Base-by-base conservation (phyloP, 2,329 filamentous ascomycete species). In the Xylariaceae sp. region DNA sequence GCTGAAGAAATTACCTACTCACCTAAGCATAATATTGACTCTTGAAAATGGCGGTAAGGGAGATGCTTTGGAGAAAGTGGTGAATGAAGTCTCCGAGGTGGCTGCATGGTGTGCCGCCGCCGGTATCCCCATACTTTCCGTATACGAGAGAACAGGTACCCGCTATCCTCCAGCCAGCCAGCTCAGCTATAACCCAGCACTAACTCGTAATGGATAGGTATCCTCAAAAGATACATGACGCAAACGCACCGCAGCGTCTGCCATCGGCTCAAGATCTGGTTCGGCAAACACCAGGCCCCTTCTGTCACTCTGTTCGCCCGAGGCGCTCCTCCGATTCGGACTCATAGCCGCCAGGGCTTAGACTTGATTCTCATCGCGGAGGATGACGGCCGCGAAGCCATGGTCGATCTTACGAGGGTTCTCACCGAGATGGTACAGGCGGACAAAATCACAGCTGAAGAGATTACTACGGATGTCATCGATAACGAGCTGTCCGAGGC, bases 341-440 rank as follows among this genome's bases (percentile, higher is more conserved):
- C 58, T 58, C 55, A 61, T 34, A 61, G 58, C 29, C 62, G 62
- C 15, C 60, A 61, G 70, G 74, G 60, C 71, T 68, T 86, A 52
- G 72, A 76, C 22, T 70, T 97, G 16, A 81, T 96, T 53, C 81
- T 99, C 37, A 82, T 99, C 47, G 95, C 90, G 13, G 83, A 85
- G 36, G 87, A 92, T 52, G 94, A 99, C 64, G 92, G 94, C 46
- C 84, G 92, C 51, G 90, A 95, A 66, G 96, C 92, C 3, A 83
- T 99, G 58, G 92, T 99, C 39, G 94, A 99, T 70, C 80, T 99
- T 43, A 99, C 94, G 40, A 90, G 92, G 67, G 97, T 95, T 1
- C 78, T 99, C 19, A 84, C 92, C 5, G 89, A 96, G 67, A 97
- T 99, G 94, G 88, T 90, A 6, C 94, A 97, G 71, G 85, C 86